These are phyloP conservation scores for Euryodendron excelsum DNA, from an alignment of 148 eudicot genomes.

Conservation along the genomic window DNA sequence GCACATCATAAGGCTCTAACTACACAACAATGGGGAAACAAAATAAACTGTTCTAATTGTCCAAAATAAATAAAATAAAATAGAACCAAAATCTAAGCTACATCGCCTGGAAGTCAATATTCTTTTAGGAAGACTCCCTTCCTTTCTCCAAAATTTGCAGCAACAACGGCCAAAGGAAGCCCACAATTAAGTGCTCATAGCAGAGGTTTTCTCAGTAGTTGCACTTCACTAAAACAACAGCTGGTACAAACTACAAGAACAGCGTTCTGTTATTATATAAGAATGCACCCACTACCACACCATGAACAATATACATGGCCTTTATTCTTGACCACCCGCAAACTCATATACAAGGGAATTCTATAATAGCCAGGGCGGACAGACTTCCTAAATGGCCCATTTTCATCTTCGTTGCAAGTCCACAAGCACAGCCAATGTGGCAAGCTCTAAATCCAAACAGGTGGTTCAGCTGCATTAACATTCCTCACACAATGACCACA, in stretches of 20 bases:
- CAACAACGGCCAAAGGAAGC: neutral
- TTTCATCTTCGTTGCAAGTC: neutral
- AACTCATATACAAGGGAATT: neutral
- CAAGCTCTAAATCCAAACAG: slow-evolving; percentile 4
- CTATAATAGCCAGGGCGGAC: neutral
- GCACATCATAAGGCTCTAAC: neutral
- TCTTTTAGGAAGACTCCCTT: neutral
- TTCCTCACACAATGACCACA: neutral
- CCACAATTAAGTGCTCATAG: neutral
- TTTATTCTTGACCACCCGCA: neutral
- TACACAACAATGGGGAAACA: neutral
- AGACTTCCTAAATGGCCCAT: neutral
- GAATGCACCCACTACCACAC: neutral
- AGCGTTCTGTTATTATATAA: neutral
- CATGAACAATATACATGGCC: neutral
- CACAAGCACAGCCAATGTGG: neutral
- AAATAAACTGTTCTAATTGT: neutral
- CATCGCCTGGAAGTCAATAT: neutral
- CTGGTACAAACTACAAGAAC: slow-evolving; percentile 1
- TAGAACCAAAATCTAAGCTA: neutral
- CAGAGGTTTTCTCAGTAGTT: neutral
- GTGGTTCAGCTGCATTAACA: neutral
- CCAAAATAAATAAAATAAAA: neutral
- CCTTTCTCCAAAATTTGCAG: slow-evolving; percentile 1
- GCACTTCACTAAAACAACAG: neutral